phyloP scores from a whole-genome alignment of 257 asterid genomes.

The Agastache rugosa region DNA sequence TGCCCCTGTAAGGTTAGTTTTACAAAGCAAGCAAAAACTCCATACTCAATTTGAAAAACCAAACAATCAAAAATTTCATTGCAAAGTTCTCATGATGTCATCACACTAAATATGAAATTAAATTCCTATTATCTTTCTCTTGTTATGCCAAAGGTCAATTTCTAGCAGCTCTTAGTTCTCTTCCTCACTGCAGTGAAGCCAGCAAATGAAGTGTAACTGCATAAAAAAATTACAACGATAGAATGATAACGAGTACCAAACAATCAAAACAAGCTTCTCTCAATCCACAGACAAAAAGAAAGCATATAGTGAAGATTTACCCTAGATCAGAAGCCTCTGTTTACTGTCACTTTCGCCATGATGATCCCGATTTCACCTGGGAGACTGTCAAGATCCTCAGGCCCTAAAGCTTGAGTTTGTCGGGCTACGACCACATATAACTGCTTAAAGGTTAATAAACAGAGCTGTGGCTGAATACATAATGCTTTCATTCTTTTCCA shows the following conservation, averaged over 20 bases:
- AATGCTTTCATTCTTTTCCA: too few species aligned
- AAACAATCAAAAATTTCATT: too few species aligned
- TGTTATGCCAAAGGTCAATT: slow-evolving; percentile 66
- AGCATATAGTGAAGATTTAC: too few species aligned
- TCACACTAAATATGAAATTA: too few species aligned
- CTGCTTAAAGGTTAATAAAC: neutral
- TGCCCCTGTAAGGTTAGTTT: too few species aligned
- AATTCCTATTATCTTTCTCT: slow-evolving; percentile 89
- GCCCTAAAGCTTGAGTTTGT: neutral
- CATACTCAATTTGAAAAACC: too few species aligned
- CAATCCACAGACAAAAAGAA: too few species aligned
- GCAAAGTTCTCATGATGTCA: too few species aligned
- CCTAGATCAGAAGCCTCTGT: slow-evolving; percentile 31
- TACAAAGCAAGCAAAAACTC: too few species aligned
- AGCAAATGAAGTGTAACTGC: slow-evolving; percentile 35
- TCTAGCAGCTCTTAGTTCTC: slow-evolving; percentile 95
- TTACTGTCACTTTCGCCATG: neutral
- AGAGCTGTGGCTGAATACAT: neutral
- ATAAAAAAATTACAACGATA: too few species aligned
- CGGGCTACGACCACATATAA: neutral
- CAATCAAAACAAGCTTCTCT: too few species aligned
- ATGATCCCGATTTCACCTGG: slow-evolving; percentile 20
- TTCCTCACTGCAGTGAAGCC: slow-evolving; percentile 92
- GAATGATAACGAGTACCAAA: too few species aligned
- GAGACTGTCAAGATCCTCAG: slow-evolving; percentile 23